Base-by-base conservation (phyloP, 2,329 filamentous ascomycete genomes). In the Neofusicoccum ribis region DNA sequence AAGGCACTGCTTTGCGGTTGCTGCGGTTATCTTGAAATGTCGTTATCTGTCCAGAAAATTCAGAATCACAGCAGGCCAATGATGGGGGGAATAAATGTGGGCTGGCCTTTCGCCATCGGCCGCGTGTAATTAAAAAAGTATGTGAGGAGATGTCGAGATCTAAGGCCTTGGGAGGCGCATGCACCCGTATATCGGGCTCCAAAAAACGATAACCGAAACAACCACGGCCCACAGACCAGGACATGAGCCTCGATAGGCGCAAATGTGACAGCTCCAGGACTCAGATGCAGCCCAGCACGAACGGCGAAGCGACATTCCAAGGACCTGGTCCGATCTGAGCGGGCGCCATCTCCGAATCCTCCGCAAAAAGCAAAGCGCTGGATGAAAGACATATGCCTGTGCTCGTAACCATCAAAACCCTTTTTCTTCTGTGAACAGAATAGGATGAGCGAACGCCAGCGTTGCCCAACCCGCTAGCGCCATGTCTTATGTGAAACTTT, bases 401-500 rank as follows among this genome's bases (percentile, higher is more conserved):
- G 9, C 34, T 44, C 46, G 31, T 34, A 34, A 58, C 51, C 37
- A 56, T 20, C 36, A 15, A 56, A 8, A 5, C 23, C 15, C 41
- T 46, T 59, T 43, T 44, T 34, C 41, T 20, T 20, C 23, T 43
- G 23, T 37, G 11, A 37, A 11, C 23, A 6, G 9, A 27, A 14
- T 27, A 37, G 23, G 7, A 23, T 5, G 43, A 23, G 31, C 31
- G 37, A 59, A 31, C 56, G 56, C 56, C 56, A 60, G 56, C 56
- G 56, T 47, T 60, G 43, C 56, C 43, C 31, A 60, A 39, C 41
- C 23, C 15, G 41, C 41, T 60, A 47, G 56, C 56, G 56, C 56
- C 56, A 17, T 46, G 56, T 60, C 56, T 60, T 47, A 37, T 46
- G 27, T 60, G 56, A 60, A 60, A 60, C 56, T 36, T 9, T 60